Percentiles rank a stretch among this genome's conserved stretches.
phyloP scores from a whole-genome alignment of 2,329 filamentous ascomycete genomes.

The Blumeria hordei region DNA sequence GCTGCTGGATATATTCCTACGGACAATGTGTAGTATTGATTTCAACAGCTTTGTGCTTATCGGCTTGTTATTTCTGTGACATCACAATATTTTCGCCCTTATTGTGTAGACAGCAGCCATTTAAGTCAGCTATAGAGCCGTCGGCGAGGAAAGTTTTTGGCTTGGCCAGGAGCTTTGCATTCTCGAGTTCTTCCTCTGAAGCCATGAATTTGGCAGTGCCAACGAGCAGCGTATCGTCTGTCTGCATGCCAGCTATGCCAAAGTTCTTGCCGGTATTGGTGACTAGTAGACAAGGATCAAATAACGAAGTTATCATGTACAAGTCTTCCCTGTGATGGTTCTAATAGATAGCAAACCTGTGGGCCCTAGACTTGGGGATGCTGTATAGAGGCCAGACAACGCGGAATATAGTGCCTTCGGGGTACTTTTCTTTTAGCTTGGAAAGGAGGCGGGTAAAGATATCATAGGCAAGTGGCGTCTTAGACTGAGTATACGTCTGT shows the following conservation, averaged over 20 bases:
- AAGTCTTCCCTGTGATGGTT: constrained; percentile 1
- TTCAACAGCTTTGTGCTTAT: background rate
- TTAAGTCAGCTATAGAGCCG: background rate
- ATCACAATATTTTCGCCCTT: background rate
- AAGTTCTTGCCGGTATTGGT: background rate
- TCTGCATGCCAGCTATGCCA: constrained; percentile 1
- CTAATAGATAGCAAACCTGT: background rate
- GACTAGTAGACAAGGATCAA: background rate
- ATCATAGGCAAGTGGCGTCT: background rate
- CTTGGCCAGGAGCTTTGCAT: constrained; percentile 1
- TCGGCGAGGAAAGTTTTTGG: background rate
- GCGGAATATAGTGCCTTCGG: background rate
- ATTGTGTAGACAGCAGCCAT: background rate
- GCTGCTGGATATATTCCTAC: background rate
- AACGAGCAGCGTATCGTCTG: constrained; percentile 2
- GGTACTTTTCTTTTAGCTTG: background rate
- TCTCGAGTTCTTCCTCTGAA: background rate
- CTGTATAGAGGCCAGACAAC: background rate
- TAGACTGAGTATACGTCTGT: background rate
- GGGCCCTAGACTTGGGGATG: background rate
- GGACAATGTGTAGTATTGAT: background rate
- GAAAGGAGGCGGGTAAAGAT: background rate
- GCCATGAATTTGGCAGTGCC: background rate
- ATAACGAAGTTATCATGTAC: background rate
- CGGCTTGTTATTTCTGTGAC: background rate